Evolutionary conservation across 345 rosid species (phyloP).

Genomic region (Gossypium rotundifolium): DNA sequence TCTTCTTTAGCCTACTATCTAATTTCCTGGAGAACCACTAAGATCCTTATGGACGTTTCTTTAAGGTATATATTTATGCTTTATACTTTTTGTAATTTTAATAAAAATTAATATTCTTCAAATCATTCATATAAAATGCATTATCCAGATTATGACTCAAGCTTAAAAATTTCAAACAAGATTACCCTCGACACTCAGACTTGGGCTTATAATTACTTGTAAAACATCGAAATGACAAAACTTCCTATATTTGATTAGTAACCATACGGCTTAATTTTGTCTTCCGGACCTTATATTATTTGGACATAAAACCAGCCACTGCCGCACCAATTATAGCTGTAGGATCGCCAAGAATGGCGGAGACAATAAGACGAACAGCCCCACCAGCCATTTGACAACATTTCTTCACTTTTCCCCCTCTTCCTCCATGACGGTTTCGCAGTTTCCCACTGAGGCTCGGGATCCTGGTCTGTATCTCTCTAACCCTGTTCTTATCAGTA

Average conservation of each 20-base stretch:
- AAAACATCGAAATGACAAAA: background rate
- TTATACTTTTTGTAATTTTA: too few relatives aligned
- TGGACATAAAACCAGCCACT: constrained; percentile 32
- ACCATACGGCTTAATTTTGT: background rate
- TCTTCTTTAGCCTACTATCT: too few relatives aligned
- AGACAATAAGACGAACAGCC: constrained; percentile 28
- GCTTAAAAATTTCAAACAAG: too few relatives aligned
- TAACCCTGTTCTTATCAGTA: constrained; percentile 22
- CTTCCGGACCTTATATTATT: constrained; percentile 2
- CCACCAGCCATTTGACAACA: constrained; percentile 31
- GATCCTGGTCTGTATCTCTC: constrained; percentile 33
- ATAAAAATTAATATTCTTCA: too few relatives aligned
- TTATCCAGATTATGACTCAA: too few relatives aligned
- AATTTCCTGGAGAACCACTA: too few relatives aligned
- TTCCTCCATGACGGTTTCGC: background rate
- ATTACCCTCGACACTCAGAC: background rate
- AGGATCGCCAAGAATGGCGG: constrained; percentile 48
- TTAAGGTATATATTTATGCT: too few relatives aligned
- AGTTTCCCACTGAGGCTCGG: constrained; percentile 25
- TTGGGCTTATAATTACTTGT: background rate
- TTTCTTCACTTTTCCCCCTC: constrained; percentile 22
- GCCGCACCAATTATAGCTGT: constrained; percentile 32
- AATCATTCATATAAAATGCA: too few relatives aligned
- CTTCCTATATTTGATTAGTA: background rate
- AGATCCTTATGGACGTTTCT: too few relatives aligned